Percentiles rank a stretch among this genome's conserved stretches.
Conservation (phyloP, 1,284 basidiomycete species). For the Schizopora paradoxa region DNA sequence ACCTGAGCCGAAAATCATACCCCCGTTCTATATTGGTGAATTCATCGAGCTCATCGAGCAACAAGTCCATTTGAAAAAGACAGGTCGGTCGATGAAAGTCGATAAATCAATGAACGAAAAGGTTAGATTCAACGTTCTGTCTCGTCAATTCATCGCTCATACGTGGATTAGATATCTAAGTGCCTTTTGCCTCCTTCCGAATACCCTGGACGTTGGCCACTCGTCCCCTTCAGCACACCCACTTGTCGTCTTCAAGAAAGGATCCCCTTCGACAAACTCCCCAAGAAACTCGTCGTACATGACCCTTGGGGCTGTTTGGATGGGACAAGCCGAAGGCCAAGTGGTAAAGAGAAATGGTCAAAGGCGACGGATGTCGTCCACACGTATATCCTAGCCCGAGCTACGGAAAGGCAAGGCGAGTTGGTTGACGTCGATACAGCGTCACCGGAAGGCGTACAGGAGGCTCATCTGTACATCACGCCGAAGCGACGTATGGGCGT, state of each 20-base stretch:
- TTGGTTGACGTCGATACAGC: too few species aligned
- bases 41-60: slow-evolving; percentile 25
- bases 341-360: too few species aligned
- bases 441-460: slow-evolving; percentile 5
- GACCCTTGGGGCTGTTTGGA: slow-evolving; percentile 24
- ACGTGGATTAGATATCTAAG: slow-evolving; percentile 18
- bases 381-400: too few species aligned
- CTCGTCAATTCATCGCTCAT: not conserved
- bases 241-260: slow-evolving; percentile 18
- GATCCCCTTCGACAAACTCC: slow-evolving; percentile 22
- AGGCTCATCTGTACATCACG: slow-evolving; percentile 25
- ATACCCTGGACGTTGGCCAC: slow-evolving; percentile 34
- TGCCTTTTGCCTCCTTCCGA: slow-evolving; percentile 26
- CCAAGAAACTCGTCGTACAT: slow-evolving; percentile 26
- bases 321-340: too few species aligned
- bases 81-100: slow-evolving; percentile 9
- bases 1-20: slow-evolving; percentile 28
- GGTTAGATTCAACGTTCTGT: not conserved
- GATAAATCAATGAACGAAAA: slow-evolving; percentile 3
- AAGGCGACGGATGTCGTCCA: too few species aligned
- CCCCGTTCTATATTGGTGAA: slow-evolving; percentile 26
- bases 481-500: slow-evolving; percentile 18
- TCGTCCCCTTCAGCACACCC: slow-evolving; percentile 25
- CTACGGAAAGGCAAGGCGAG: too few species aligned
- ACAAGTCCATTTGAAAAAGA: slow-evolving; percentile 7